A percentile compares a stretch with the other conserved stretches of the same genome.
Conservation (phyloP, 768 basidiomycete genomes). For the Boletus edulis region DNA sequence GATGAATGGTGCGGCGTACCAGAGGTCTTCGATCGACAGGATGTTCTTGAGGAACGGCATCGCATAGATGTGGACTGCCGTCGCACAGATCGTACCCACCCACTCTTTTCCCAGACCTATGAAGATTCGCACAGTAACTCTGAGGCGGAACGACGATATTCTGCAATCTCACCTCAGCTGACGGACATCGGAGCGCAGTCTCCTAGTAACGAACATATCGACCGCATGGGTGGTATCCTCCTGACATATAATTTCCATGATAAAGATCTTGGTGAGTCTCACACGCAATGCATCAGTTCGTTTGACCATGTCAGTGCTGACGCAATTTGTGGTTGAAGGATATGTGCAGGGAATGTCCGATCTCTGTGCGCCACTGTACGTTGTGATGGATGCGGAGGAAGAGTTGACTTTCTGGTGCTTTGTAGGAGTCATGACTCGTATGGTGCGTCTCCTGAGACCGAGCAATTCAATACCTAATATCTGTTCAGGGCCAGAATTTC, state of each 20-base stretch:
- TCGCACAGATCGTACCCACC: slow-evolving; percentile 92
- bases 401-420: slow-evolving; percentile 96
- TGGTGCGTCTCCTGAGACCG: slow-evolving; percentile 53
- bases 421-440: slow-evolving; percentile 90
- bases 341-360: slow-evolving; percentile 99
- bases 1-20: slow-evolving; percentile 80
- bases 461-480: slow-evolving; percentile 3
- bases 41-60: slow-evolving; percentile 87
- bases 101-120: slow-evolving; percentile 66
- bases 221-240: slow-evolving; percentile 80
- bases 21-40: slow-evolving; percentile 76
- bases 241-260: slow-evolving; percentile 92
- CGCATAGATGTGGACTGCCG: slow-evolving; percentile 96
- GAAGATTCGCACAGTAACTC: slow-evolving; percentile 38
- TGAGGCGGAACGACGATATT: slow-evolving; percentile 59
- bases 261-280: slow-evolving; percentile 72
- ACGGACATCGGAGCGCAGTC: slow-evolving; percentile 83
- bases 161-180: slow-evolving; percentile 72
- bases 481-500: slow-evolving; percentile 84
- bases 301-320: slow-evolving; percentile 11
- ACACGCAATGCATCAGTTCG: neutral
- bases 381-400: slow-evolving; percentile 87
- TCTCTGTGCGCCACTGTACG: slow-evolving; percentile 89
- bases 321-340: slow-evolving; percentile 42
- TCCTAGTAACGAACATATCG: slow-evolving; percentile 88